A percentile compares a stretch with the other conserved stretches of the same genome.
These are phyloP conservation scores for Aaosphaeria pasadenensis DNA, from an alignment of 2,329 filamentous ascomycete genomes.

Conservation along the genomic window DNA sequence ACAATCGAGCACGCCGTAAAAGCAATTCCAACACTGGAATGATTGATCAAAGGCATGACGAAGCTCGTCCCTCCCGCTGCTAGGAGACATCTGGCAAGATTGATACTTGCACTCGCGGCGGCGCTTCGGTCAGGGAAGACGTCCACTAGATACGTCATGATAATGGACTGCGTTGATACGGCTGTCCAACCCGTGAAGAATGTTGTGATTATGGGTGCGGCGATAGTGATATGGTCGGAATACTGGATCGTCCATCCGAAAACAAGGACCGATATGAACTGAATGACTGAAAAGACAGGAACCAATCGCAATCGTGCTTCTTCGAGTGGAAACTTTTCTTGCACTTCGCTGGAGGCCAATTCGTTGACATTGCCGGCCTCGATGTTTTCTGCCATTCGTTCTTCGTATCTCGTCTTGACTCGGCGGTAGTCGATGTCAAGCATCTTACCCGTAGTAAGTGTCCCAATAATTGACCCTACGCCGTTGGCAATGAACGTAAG, in stretches of 20 bases:
- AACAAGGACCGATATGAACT: conserved; percentile 16
- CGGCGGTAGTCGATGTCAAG: conserved; percentile 72
- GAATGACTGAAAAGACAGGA: conserved; percentile 17
- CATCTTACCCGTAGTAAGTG: conserved; percentile 17
- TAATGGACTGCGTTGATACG: conserved; percentile 48
- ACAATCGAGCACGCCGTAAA: not conserved
- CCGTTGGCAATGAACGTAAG: conserved; percentile 48
- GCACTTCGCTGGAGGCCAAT: conserved; percentile 17
- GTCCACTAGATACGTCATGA: conserved; percentile 27
- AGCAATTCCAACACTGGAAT: conserved; percentile 15
- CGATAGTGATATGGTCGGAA: conserved; percentile 17
- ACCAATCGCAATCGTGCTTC: conserved; percentile 34
- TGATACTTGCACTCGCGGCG: conserved; percentile 30
- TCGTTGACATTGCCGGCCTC: conserved; percentile 49
- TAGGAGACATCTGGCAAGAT: conserved; percentile 17
- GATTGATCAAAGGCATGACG: conserved; percentile 28
- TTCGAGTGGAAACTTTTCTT: conserved; percentile 47
- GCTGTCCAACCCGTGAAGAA: conserved; percentile 43
- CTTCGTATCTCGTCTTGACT: conserved; percentile 49
- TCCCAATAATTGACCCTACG: conserved; percentile 5
- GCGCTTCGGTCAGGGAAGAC: conserved; percentile 27
- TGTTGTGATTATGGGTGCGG: conserved; percentile 43
- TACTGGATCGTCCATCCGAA: conserved; percentile 36
- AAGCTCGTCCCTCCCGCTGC: conserved; percentile 25
- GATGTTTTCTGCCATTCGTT: conserved; percentile 54